Evolutionary conservation across 495 filamentous ascomycete genomes (phyloP), one percentile per base, ranked within the genome.

Genomic region (Massariosphaeria phaeospora): DNA sequence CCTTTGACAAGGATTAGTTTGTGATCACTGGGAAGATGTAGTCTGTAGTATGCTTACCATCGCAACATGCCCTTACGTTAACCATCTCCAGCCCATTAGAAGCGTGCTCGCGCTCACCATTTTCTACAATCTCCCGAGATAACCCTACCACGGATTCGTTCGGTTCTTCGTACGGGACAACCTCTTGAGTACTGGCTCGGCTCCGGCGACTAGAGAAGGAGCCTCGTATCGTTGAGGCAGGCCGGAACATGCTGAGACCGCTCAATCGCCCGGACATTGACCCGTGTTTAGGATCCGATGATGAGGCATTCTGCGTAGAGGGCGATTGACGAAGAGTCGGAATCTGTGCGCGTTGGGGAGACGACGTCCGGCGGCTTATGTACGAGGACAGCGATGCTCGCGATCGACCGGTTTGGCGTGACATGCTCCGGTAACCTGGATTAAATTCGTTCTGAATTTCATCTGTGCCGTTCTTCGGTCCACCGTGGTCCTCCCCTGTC

Each of bases 41-140:
- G 25, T 46, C 8, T 35, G 31, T 36, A 23, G 24, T 29, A 52
- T 59, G 74, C 83, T 76, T 74, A 91, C 89, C 93, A 80, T 96
- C 93, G 70, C 93, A 98, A 73, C 93, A 98, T 47, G 90, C 91
- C 67, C 93, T 78, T 42, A 98, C 93, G 66, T 98, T 96, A 73
- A 96, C 94, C 59, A 98, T 75, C 29, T 45, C 50, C 11, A 43
- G 24, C 52, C 83, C 75, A 63, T 89, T 87, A 13, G 80, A 72
- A 52, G 86, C 84, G 43, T 76, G 72, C 59, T 95, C 87, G 59
- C 90, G 84, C 26, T 44, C 18, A 25, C 24, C 6, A 52, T 74
- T 71, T 64, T 89, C 85, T 59, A 56, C 42, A 10, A 89, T 84
- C 45, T 84, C 81, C 48, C 81, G 76, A 52, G 86, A n/a, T n/a